Conservation (phyloP, 805 yeast species). For the Saturnispora kantuleensis region DNA sequence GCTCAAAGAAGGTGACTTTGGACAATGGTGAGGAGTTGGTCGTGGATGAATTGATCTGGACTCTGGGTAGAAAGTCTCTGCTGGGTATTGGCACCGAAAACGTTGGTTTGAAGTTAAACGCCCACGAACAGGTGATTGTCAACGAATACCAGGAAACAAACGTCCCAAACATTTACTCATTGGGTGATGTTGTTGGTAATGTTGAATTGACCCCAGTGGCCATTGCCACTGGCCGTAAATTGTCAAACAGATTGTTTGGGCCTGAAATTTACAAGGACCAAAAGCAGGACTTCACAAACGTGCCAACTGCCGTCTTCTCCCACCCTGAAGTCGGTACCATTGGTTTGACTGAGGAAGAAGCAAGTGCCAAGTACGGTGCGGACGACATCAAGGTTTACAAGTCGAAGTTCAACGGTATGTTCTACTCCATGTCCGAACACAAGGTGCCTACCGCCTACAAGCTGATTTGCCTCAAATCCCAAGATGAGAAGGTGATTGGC, state of each 20-base stretch:
- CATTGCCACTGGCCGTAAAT: slow-evolving; percentile 93
- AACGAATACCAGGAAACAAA: slow-evolving; percentile 86
- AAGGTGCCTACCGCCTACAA: slow-evolving; percentile 87
- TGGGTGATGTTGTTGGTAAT: slow-evolving; percentile 92
- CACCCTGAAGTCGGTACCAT: slow-evolving; percentile 97
- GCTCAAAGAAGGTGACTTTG: slow-evolving; percentile 40
- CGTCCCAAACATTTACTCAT: slow-evolving; percentile 60
- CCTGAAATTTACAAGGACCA: slow-evolving; percentile 57
- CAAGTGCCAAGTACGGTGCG: slow-evolving; percentile 67
- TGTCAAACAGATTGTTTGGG: slow-evolving; percentile 88
- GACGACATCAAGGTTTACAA: slow-evolving; percentile 74
- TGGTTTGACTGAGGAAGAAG: slow-evolving; percentile 76
- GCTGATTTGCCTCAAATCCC: slow-evolving; percentile 58
- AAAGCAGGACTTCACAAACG: slow-evolving; percentile 75
- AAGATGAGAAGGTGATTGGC: slow-evolving; percentile 90
- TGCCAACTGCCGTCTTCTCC: slow-evolving; percentile 94
- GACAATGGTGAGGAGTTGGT: slow-evolving; percentile 34
- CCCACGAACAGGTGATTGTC: slow-evolving; percentile 54
- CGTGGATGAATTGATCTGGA: slow-evolving; percentile 86
- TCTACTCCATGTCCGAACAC: slow-evolving; percentile 72
- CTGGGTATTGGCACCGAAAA: slow-evolving; percentile 67
- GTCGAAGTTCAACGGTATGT: slow-evolving; percentile 84
- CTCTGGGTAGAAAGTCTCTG: slow-evolving; percentile 81
- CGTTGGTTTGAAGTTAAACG: slow-evolving; percentile 58
- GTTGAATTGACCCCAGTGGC: slow-evolving; percentile 97